Base-by-base conservation (phyloP, 1,284 basidiomycete genomes). In the Austroboletus novae-zelandiae region DNA sequence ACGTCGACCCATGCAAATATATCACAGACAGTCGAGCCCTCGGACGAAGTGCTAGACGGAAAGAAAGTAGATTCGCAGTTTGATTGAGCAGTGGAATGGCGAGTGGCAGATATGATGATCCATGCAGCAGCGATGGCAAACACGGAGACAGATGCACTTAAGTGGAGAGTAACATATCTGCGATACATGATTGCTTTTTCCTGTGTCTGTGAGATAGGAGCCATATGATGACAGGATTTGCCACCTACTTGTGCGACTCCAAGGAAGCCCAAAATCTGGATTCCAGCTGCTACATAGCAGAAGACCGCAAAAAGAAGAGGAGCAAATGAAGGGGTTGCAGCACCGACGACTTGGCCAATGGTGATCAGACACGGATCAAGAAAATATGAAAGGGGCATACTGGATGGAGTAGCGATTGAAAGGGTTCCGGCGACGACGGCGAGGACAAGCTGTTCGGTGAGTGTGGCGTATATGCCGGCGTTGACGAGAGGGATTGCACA, bases 1-100 rank as follows among this genome's bases (percentile, higher is more conserved):
- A 96, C 74, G 63, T 91, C 88, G 6, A 91, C 88, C 91, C 91
- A 96, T 8, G 91, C 77, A 64, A 96, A 94, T 48, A 94, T 86
- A 45, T 86, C 77, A 71, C 94, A 96, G 15, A 96, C 74, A 1
- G 78, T 83, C 42, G 83, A 68, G 9, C 80, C 84, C 67, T 89
- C 81, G 34, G 74, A 70, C 40, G 74, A 67, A 3, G 71, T 70
- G 25, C 68, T 57, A 50, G 57, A 60, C 18, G 61, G 56, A 59
- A 85, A 89, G 74, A 85, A 91, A 45, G 79, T 72, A 5, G 64
- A 61, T 53, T 86, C 69, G 67, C 94, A 97, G 8, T 76, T 74
- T 0, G 74, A 60, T 58, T 89, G 77, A 6, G 92, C 91, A 5
- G 76, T 78, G 20, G 73, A 76, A 65, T 97, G 94, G 35, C 81